These are phyloP conservation scores for Apiospora malaysiana DNA, from an alignment of 2,329 filamentous ascomycete species.

Conservation along the genomic window DNA sequence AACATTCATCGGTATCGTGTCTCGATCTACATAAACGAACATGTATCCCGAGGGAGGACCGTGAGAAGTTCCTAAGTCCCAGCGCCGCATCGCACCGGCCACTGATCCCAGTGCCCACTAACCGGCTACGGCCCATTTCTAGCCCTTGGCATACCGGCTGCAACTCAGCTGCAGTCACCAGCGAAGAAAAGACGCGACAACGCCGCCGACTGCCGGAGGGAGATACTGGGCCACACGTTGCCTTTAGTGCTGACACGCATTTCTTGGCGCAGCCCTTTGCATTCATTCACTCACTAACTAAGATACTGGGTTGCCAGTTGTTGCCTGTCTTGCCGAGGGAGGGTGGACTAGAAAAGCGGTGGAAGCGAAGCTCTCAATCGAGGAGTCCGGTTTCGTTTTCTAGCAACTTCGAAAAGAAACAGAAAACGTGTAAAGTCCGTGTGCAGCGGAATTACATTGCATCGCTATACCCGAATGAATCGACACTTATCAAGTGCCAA, in stretches of 20 bases:
- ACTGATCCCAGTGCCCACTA: not conserved
- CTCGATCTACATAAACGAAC: no score
- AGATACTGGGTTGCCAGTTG: no score
- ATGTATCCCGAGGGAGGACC: no score
- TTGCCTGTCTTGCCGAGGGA: not conserved
- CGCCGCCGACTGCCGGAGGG: constrained; percentile 14
- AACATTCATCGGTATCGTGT: no score
- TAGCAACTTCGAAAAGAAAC: not conserved
- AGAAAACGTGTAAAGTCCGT: not conserved
- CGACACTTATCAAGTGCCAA: not conserved
- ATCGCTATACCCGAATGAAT: not conserved
- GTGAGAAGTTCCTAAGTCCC: no score
- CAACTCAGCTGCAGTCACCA: not conserved
- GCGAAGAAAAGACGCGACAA: not conserved
- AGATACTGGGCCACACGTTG: not conserved
- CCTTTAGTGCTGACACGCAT: not conserved
- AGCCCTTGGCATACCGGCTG: not conserved
- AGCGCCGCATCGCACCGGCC: not conserved
- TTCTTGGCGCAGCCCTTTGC: not conserved
- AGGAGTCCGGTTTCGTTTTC: not conserved
- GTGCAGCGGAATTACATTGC: not conserved
- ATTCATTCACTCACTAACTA: not conserved
- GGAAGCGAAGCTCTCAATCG: not conserved
- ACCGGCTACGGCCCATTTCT: not conserved
- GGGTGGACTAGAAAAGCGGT: not conserved